Percentiles rank a stretch among this genome's conserved stretches.
phyloP scores from a whole-genome alignment of 2,329 filamentous ascomycete genomes.

The Talaromyces verruculosus region DNA sequence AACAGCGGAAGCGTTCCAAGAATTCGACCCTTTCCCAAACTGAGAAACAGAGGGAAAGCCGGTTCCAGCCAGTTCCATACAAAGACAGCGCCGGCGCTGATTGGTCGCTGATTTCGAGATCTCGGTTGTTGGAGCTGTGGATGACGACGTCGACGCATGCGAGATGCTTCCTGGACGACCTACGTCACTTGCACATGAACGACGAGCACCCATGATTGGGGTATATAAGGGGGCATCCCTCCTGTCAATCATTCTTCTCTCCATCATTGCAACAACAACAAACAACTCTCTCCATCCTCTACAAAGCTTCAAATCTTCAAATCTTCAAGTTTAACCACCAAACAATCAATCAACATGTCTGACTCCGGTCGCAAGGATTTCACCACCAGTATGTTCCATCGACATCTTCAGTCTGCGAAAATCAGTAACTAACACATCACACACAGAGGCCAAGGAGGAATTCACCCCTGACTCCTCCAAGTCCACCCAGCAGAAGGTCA shows the following conservation, averaged over 20 bases:
- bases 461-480: conserved; percentile 61
- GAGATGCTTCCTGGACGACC: background rate
- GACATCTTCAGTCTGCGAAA: background rate
- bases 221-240: background rate
- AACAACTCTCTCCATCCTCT: background rate
- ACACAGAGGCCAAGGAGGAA: conserved; percentile 55
- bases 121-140: background rate
- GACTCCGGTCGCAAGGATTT: conserved; percentile 64
- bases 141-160: background rate
- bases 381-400: conserved; percentile 45
- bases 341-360: conserved; percentile 53
- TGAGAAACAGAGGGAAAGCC: background rate
- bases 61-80: background rate
- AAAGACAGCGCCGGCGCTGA: background rate
- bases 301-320: background rate
- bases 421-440: background rate
- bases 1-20: background rate
- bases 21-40: background rate
- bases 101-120: background rate
- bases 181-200: conserved; percentile 11
- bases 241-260: background rate
- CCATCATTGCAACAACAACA: background rate
- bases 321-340: conserved; percentile 13
- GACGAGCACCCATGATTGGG: background rate
- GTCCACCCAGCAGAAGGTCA: conserved; percentile 60